phyloP scores from a whole-genome alignment of 2,329 filamentous ascomycete species.

The Phialophora verrucosa region DNA sequence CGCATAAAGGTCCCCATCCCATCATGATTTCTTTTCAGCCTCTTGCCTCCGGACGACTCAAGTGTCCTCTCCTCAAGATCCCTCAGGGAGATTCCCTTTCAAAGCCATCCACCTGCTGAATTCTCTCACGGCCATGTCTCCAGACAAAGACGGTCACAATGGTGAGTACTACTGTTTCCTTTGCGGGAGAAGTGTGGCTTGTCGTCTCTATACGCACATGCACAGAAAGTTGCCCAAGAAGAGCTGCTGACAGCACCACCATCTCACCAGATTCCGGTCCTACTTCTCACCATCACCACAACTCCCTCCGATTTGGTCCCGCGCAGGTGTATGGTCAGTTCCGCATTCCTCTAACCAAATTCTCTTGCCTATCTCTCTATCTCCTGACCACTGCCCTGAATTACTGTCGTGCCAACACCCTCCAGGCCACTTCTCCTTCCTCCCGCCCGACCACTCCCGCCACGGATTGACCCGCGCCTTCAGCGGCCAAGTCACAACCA shows the following conservation, averaged over 20 bases:
- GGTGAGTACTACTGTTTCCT: neutral
- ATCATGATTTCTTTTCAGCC: neutral
- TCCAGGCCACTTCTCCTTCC: neutral
- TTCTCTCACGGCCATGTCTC: neutral
- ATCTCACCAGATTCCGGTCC: conserved; percentile 13
- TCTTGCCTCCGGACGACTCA: neutral
- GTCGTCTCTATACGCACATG: neutral
- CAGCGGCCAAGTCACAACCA: conserved; percentile 20
- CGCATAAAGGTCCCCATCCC: neutral
- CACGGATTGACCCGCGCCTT: conserved; percentile 18
- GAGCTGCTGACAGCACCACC: conserved; percentile 13
- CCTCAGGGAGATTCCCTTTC: neutral
- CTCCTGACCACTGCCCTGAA: neutral
- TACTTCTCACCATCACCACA: neutral
- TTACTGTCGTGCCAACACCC: neutral
- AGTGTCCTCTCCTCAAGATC: neutral
- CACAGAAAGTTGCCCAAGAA: neutral
- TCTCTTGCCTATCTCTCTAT: neutral
- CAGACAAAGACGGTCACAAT: neutral
- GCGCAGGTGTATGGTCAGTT: neutral
- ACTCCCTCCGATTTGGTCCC: neutral
- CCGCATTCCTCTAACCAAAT: neutral
- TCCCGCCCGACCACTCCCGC: neutral
- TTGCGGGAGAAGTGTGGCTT: neutral
- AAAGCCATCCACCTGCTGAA: neutral